A percentile compares a stretch with the other conserved stretches of the same genome.
Conservation (phyloP, 306 rosid genomes). For the Rosa chinensis region DNA sequence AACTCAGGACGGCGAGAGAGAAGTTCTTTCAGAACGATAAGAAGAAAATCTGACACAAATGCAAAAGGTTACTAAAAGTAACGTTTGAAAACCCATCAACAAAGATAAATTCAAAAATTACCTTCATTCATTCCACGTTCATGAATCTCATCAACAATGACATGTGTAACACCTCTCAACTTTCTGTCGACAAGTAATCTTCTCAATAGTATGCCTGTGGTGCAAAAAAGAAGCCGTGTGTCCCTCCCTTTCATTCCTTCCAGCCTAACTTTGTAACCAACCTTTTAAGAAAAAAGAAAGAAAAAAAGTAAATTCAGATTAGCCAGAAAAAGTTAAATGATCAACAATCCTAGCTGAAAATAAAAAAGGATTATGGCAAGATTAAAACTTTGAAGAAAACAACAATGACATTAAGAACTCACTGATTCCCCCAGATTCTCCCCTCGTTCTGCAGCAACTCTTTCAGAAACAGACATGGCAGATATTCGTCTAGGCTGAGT, state of each 20-base stretch:
- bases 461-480: constrained; percentile 54
- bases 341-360: neutral
- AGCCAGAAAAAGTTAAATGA: neutral
- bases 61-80: neutral
- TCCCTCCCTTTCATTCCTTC: constrained; percentile 93
- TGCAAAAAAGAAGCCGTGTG: constrained; percentile 94
- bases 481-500: constrained; percentile 55
- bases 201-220: constrained; percentile 90
- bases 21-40: constrained; percentile 54
- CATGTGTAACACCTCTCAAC: constrained; percentile 81
- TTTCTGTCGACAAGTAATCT: constrained; percentile 87
- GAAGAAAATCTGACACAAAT: constrained; percentile 45
- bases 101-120: constrained; percentile 26
- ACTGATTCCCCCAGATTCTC: constrained; percentile 54
- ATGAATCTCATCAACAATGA: constrained; percentile 96
- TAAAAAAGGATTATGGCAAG: neutral
- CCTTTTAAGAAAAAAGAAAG: constrained; percentile 43
- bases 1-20: constrained; percentile 49
- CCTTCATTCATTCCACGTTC: constrained; percentile 99
- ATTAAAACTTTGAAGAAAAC: neutral
- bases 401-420: constrained; percentile 18
- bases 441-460: constrained; percentile 61
- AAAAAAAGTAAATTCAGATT: neutral
- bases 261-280: constrained; percentile 94
- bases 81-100: constrained; percentile 22